phyloP scores from a whole-genome alignment of 2,329 filamentous ascomycete genomes.

The Mycosphaerella arachidis region DNA sequence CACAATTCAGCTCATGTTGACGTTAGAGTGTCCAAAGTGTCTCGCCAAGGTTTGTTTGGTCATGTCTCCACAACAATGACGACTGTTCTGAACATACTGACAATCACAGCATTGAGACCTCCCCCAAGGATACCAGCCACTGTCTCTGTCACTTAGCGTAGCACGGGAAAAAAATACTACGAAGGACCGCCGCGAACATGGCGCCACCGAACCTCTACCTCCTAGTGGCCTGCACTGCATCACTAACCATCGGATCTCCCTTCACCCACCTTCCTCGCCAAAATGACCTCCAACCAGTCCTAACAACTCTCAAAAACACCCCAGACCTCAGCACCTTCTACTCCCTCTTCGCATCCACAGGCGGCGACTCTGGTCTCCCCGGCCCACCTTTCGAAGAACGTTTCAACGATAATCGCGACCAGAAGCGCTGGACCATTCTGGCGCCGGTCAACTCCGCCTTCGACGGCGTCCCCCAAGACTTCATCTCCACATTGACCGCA shows the following conservation, averaged over 20 bases:
- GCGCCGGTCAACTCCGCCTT: conserved; percentile 5
- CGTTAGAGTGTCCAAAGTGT: too few relatives aligned
- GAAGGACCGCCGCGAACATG: too few relatives aligned
- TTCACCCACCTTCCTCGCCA: not conserved
- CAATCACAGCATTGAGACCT: too few relatives aligned
- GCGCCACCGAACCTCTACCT: too few relatives aligned
- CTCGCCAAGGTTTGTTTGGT: too few relatives aligned
- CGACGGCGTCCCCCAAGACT: conserved; percentile 2
- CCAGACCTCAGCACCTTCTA: conserved; percentile 3
- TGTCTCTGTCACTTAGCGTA: too few relatives aligned
- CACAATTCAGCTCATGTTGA: too few relatives aligned
- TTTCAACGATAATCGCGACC: conserved; percentile 11
- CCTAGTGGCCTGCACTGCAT: too few relatives aligned
- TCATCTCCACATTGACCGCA: conserved; percentile 3
- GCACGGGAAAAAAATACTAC: too few relatives aligned
- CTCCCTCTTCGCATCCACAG: conserved; percentile 3
- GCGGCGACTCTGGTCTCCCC: conserved; percentile 10
- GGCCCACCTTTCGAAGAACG: conserved; percentile 15
- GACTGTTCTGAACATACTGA: too few relatives aligned
- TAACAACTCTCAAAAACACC: not conserved
- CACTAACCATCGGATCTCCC: not conserved
- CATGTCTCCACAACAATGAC: too few relatives aligned
- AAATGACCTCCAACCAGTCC: not conserved
- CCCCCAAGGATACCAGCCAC: too few relatives aligned
- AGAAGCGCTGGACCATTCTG: not conserved